Evolutionary conservation across 2,329 filamentous ascomycete genomes (phyloP), one percentile per base, ranked within the genome.

Genomic region (Botrytis paeoniae): DNA sequence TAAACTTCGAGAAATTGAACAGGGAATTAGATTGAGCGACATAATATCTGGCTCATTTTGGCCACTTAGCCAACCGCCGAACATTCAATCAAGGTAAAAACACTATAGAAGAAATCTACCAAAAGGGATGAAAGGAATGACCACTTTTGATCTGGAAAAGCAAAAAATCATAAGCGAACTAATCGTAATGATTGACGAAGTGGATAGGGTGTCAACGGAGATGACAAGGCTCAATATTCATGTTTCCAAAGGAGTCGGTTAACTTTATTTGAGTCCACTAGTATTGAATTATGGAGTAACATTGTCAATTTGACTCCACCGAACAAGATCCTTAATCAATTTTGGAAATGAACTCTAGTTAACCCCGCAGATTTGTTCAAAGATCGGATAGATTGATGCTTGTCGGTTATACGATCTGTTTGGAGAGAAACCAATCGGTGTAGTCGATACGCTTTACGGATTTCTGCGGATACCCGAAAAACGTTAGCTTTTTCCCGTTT

Each of bases 321-420:
- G 12, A n/a, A 57, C 48, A 25, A 57, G 48, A 68, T 68, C 48
- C 65, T 68, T 57, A 68, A 57, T 68, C 65, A 68, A 68, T 57
- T 68, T 57, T 41, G 22, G 48, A 57, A 68, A 68, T 68, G 35
- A 57, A 37, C 9, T 32, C 16, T 57, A 32, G 2, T 16, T 32
- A 29, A 57, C 65, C 65, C 65, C 48, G 48, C 65, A 57, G n/a
- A 41, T 51, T n/a, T 41, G 25, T 68, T 57, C 20, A 68, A 22
- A 68, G 65, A 68, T 68, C 35, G 48, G 48, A 37, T 66, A 51
- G 43, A 51, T n/a, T 37, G 51, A 66, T 51, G 43, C 20, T 51
- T 51, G 45, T 29, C 25, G 25, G 57, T 41, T 41, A 68, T 41
- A 35, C 65, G 35, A 68, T 57, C 25, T 57, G 16, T 8, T 29